These are phyloP conservation scores for Hydnomerulius pinastri DNA, from an alignment of 768 basidiomycete genomes.

Conservation along the genomic window DNA sequence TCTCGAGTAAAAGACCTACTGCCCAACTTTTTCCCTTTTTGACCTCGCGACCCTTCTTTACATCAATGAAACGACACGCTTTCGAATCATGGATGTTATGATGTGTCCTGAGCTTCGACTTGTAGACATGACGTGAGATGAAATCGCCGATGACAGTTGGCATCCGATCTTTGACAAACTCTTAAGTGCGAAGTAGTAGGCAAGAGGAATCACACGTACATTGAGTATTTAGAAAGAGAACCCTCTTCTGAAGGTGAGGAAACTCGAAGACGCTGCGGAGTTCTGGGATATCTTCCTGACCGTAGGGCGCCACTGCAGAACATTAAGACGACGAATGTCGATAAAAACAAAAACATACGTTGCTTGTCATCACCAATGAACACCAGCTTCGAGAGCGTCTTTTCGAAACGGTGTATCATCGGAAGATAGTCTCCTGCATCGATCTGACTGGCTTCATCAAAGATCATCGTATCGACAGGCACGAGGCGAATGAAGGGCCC, in stretches of 20 bases:
- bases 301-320: slow-evolving; percentile 70
- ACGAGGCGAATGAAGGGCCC: slow-evolving; percentile 21
- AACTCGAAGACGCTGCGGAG: slow-evolving; percentile 78
- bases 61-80: slow-evolving; percentile 42
- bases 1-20: slow-evolving; percentile 22
- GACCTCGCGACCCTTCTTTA: slow-evolving; percentile 33
- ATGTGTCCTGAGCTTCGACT: slow-evolving; percentile 53
- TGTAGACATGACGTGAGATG: slow-evolving; percentile 68
- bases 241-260: slow-evolving; percentile 49
- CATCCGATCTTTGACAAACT: slow-evolving; percentile 65
- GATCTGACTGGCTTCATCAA: slow-evolving; percentile 53
- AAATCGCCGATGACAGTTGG: slow-evolving; percentile 72
- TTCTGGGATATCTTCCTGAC: slow-evolving; percentile 65
- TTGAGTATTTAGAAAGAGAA: slow-evolving; percentile 66
- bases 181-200: not conserved
- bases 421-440: slow-evolving; percentile 43
- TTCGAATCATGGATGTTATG: slow-evolving; percentile 44
- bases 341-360: slow-evolving; percentile 19
- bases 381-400: slow-evolving; percentile 35
- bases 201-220: slow-evolving; percentile 46
- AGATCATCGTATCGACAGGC: slow-evolving; percentile 40
- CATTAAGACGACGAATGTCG: not conserved
- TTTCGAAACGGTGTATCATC: slow-evolving; percentile 28
- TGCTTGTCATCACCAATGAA: slow-evolving; percentile 44
- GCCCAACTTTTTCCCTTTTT: slow-evolving; percentile 35